Conservation (phyloP, 2,329 filamentous ascomycete species). For the Aspergillus proliferans region DNA sequence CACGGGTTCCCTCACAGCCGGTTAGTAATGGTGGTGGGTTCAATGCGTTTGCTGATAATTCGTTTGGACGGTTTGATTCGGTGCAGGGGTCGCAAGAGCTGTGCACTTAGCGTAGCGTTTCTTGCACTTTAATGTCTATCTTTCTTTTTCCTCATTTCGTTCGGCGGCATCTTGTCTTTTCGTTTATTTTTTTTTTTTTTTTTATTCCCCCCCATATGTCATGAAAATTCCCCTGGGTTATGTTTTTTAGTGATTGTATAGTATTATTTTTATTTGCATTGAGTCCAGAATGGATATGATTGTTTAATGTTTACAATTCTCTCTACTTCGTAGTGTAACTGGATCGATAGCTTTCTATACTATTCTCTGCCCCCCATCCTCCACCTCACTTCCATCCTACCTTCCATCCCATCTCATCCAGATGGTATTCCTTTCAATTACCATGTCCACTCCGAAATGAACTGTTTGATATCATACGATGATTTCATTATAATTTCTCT, state of each 20-base stretch:
- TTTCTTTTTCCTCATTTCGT: conserved; percentile 1
- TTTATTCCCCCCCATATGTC: background rate
- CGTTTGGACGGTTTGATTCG: conserved; percentile 29
- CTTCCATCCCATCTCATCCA: too few relatives aligned
- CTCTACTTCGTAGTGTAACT: too few relatives aligned
- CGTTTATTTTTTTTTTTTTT: background rate
- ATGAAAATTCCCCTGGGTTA: background rate
- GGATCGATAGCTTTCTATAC: too few relatives aligned
- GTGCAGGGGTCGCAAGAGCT: conserved; percentile 29
- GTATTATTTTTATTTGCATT: conserved; percentile 1
- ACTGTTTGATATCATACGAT: too few relatives aligned
- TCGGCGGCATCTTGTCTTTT: background rate
- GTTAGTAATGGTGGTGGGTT: conserved; percentile 13
- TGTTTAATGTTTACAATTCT: too few relatives aligned
- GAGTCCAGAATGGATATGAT: too few relatives aligned
- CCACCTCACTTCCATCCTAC: too few relatives aligned
- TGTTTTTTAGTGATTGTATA: background rate
- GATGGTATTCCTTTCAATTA: too few relatives aligned
- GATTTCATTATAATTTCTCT: too few relatives aligned
- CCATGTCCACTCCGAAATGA: too few relatives aligned
- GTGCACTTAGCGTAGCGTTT: conserved; percentile 19
- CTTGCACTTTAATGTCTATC: background rate
- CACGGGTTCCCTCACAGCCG: conserved; percentile 1
- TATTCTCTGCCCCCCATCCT: too few relatives aligned
- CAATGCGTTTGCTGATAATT: conserved; percentile 18